Evolutionary conservation across 2,329 filamentous ascomycete genomes (phyloP).

Genomic region (Cladophialophora immunda): DNA sequence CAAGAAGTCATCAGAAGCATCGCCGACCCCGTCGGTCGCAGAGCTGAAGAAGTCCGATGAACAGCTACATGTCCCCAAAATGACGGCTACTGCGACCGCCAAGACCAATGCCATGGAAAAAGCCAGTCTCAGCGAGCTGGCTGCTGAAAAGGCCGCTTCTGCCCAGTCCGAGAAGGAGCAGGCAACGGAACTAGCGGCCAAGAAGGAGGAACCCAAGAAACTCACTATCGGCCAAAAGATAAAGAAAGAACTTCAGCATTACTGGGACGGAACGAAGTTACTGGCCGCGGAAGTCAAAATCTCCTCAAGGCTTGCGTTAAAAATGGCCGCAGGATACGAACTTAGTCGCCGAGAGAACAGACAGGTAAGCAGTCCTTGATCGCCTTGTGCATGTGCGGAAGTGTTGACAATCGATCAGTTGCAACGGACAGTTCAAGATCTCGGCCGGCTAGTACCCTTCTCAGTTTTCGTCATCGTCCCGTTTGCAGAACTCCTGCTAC

Average conservation of each 20-base stretch:
- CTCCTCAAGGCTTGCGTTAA: conserved; percentile 86
- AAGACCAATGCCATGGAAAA: conserved; percentile 59
- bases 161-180: conserved; percentile 48
- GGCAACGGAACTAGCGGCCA: conserved; percentile 67
- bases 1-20: conserved; percentile 40
- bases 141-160: conserved; percentile 62
- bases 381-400: background rate
- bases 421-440: conserved; percentile 89
- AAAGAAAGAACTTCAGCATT: conserved; percentile 92
- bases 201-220: conserved; percentile 80
- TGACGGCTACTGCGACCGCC: conserved; percentile 51
- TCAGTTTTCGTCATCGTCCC: conserved; percentile 97
- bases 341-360: conserved; percentile 91
- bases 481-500: conserved; percentile 85
- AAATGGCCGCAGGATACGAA: conserved; percentile 98
- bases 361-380: conserved; percentile 62
- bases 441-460: conserved; percentile 91
- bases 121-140: conserved; percentile 68
- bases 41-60: conserved; percentile 41
- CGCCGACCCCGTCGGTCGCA: conserved; percentile 34
- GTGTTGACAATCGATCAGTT: conserved; percentile 58
- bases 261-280: conserved; percentile 98
- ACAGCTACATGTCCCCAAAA: conserved; percentile 50
- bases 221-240: conserved; percentile 89
- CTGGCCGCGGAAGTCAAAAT: conserved; percentile 92